Conservation (phyloP, 2,329 filamentous ascomycete species). For the Penicillium sp. region DNA sequence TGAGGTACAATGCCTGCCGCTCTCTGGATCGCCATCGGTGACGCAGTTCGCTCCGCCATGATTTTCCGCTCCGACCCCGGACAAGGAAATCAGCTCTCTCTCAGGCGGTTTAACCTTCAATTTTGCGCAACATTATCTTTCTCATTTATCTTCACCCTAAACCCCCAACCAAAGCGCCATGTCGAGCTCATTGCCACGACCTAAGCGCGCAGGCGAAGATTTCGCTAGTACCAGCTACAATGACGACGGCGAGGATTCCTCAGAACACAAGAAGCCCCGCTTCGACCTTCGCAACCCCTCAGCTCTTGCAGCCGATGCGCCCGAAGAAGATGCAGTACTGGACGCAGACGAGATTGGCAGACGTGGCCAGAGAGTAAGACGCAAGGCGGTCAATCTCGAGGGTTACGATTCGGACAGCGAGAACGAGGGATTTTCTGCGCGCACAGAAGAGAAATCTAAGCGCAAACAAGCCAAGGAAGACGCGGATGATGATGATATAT, state of each 20-base stretch:
- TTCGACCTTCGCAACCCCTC: conserved; percentile 96
- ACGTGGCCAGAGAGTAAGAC: conserved; percentile 70
- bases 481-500: conserved; percentile 69
- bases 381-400: conserved; percentile 92
- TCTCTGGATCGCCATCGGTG: conserved; percentile 29
- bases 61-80: conserved; percentile 44
- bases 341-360: conserved; percentile 90
- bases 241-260: conserved; percentile 45
- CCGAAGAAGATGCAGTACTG: conserved; percentile 71
- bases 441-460: conserved; percentile 61
- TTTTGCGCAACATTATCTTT: conserved; percentile 1
- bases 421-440: conserved; percentile 81
- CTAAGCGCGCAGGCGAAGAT: conserved; percentile 78
- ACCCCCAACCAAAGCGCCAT: conserved; percentile 35
- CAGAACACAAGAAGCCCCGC: conserved; percentile 70
- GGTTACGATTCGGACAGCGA: conserved; percentile 93
- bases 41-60: conserved; percentile 38
- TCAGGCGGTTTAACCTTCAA: conserved; percentile 1
- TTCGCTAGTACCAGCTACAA: conserved; percentile 73
- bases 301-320: conserved; percentile 77
- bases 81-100: conserved; percentile 11
- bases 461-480: conserved; percentile 33
- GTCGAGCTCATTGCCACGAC: conserved; percentile 66
- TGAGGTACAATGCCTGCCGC: conserved; percentile 7
- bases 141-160: neutral